phyloP scores from a whole-genome alignment of 129 eudicot genomes.

The Helianthus tuberosus region DNA sequence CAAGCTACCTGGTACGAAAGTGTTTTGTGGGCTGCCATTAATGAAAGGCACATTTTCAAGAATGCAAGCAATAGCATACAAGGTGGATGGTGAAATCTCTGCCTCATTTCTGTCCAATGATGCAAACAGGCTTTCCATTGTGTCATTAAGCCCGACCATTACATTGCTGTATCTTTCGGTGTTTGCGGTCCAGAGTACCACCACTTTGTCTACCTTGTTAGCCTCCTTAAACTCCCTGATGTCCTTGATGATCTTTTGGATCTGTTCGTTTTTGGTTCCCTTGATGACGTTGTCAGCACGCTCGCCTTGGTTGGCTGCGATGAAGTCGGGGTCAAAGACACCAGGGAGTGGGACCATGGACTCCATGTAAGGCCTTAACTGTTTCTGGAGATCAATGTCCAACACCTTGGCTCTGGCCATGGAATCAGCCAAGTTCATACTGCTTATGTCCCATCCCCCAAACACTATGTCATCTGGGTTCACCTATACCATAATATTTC shows the following conservation, averaged over 20 bases:
- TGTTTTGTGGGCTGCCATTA: slow-evolving; percentile 99
- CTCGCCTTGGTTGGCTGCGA: slow-evolving; percentile 92
- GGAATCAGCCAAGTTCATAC: slow-evolving; percentile 93
- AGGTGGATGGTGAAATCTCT: slow-evolving; percentile 94
- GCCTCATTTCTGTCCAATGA: slow-evolving; percentile 84
- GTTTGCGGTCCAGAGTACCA: slow-evolving; percentile 93
- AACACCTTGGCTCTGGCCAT: slow-evolving; percentile 92
- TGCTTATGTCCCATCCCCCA: slow-evolving; percentile 98
- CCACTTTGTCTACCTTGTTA: slow-evolving; percentile 85
- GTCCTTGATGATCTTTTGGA: slow-evolving; percentile 78
- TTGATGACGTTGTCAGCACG: slow-evolving; percentile 93
- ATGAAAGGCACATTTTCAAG: slow-evolving; percentile 93
- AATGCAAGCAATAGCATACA: slow-evolving; percentile 89
- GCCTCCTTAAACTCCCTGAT: slow-evolving; percentile 97
- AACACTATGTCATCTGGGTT: slow-evolving; percentile 93
- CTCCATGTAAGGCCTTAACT: slow-evolving; percentile 98
- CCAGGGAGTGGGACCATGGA: slow-evolving; percentile 99
- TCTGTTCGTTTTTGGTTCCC: slow-evolving; percentile 87
- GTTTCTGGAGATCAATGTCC: slow-evolving; percentile 96
- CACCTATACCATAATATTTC: slow-evolving; percentile 45
- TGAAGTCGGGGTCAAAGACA: slow-evolving; percentile 92
- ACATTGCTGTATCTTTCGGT: slow-evolving; percentile 97
- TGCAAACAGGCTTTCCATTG: slow-evolving; percentile 74
- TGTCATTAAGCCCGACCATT: slow-evolving; percentile 89
- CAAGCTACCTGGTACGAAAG: slow-evolving; percentile 81